Percentiles rank a stretch among this genome's conserved stretches.
phyloP scores from a whole-genome alignment of 805 yeast genomes.

The Candida maesae region DNA sequence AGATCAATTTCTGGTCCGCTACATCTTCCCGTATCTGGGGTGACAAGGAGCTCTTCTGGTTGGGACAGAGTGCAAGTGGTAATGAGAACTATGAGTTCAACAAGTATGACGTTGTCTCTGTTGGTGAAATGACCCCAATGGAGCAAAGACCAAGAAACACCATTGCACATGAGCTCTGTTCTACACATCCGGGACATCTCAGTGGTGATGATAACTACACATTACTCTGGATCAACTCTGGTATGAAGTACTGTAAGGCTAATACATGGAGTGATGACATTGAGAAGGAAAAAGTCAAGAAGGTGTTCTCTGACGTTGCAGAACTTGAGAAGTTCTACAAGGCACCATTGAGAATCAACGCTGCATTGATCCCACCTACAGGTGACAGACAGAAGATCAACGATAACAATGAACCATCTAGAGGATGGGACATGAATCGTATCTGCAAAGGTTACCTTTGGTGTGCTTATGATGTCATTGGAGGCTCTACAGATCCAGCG shows the following conservation, averaged over 20 bases:
- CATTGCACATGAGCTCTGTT: conserved; percentile 43
- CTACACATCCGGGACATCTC: conserved; percentile 62
- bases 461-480: conserved; percentile 59
- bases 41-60: conserved; percentile 76
- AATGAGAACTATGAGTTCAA: conserved; percentile 37
- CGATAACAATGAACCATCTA: conserved; percentile 40
- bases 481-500: conserved; percentile 29
- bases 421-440: conserved; percentile 48
- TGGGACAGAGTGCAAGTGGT: conserved; percentile 49
- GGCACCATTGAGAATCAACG: conserved; percentile 38
- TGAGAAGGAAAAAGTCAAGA: conserved; percentile 29
- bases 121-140: conserved; percentile 32
- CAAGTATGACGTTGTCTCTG: conserved; percentile 34
- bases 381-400: conserved; percentile 27
- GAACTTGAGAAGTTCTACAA: conserved; percentile 28
- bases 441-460: conserved; percentile 53
- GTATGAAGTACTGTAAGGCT: conserved; percentile 56
- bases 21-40: conserved; percentile 63
- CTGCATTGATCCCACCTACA: conserved; percentile 50
- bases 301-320: conserved; percentile 8
- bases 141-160: conserved; percentile 18
- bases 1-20: conserved; percentile 36
- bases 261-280: conserved; percentile 32
- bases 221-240: conserved; percentile 67
- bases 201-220: conserved; percentile 44